These are phyloP conservation scores for Zymoseptoria pseudotritici DNA, from an alignment of 2,329 filamentous ascomycete species.

Conservation along the genomic window DNA sequence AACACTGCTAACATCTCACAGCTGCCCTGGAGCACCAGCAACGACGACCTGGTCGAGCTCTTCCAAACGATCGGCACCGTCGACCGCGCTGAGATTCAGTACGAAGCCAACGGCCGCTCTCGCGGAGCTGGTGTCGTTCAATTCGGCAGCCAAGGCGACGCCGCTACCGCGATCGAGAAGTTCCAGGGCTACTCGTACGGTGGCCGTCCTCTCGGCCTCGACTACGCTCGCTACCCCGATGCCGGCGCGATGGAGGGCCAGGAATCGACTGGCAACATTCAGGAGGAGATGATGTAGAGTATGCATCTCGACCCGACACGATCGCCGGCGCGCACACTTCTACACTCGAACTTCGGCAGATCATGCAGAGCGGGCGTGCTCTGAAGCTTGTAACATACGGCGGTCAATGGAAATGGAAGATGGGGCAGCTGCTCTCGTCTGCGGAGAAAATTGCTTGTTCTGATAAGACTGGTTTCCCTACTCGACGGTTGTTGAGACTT, in stretches of 20 bases:
- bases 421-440: background rate
- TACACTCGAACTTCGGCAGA: background rate
- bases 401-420: background rate
- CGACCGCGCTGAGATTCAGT: slow-evolving; percentile 97
- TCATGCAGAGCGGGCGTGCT: background rate
- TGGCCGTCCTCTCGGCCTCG: slow-evolving; percentile 84
- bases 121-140: slow-evolving; percentile 94
- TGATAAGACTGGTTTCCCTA: background rate
- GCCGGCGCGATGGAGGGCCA: slow-evolving; percentile 74
- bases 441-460: slow-evolving; percentile 15
- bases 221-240: slow-evolving; percentile 87
- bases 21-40: slow-evolving; percentile 98
- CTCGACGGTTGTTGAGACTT: background rate
- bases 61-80: slow-evolving; percentile 98
- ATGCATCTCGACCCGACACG: slow-evolving; percentile 2
- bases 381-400: background rate
- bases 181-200: slow-evolving; percentile 98
- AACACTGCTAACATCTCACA: slow-evolving; percentile 36
- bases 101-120: slow-evolving; percentile 91
- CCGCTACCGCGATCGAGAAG: slow-evolving; percentile 90
- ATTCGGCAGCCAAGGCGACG: slow-evolving; percentile 74
- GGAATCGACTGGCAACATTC: slow-evolving; percentile 63
- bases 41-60: slow-evolving; percentile 91
- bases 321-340: background rate
- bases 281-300: slow-evolving; percentile 90